Evolutionary conservation across 495 filamentous ascomycete genomes (phyloP), one percentile per base, ranked within the genome.

Genomic region (Aspergillus sparsus): DNA sequence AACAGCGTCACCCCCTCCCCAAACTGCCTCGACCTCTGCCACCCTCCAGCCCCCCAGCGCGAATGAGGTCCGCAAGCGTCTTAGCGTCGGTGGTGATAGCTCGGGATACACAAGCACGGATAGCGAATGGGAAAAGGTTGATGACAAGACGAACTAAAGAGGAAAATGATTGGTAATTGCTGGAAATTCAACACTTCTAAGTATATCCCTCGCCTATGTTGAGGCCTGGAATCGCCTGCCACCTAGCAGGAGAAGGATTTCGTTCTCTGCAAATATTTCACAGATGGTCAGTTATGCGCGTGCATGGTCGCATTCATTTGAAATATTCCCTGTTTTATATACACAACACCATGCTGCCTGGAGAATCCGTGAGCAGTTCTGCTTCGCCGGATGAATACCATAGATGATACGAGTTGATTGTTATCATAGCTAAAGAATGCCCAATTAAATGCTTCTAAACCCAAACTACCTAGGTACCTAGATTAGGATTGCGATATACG

Each of bases 111-210:
- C 72, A 34, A 82, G 80, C 63, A 83, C 80, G 2, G 81, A 83
- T 68, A 82, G 80, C 49, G 81, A 83, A 58, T 83, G 81, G 81
- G 81, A 82, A 68, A 83, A 80, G 62, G 73, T 83, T 36, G 80
- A 82, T 45, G 75, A 76, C 37, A 71, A 71, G 54, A 68, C 64
- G 39, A 57, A 50, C 7, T 67, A 56, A 58, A 9, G 15, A 42
- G 6, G 15, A 18, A 16, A 7, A 7, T 15, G 15, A 5, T 5
- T 35, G 11, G 27, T 27, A 27, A 27, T 27, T 27, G 21, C 21
- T 27, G 21, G 21, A 27, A 27, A 27, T 27, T 27, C 21, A 27
- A 27, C 21, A 27, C 21, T 27, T 27, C 21, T 27, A 27, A 27
- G 21, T 27, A 27, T 27, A 27, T 27, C 21, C 21, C 21, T 27